Evolutionary conservation across 495 filamentous ascomycete genomes (phyloP).

Genomic region (Emericellopsis terricola): DNA sequence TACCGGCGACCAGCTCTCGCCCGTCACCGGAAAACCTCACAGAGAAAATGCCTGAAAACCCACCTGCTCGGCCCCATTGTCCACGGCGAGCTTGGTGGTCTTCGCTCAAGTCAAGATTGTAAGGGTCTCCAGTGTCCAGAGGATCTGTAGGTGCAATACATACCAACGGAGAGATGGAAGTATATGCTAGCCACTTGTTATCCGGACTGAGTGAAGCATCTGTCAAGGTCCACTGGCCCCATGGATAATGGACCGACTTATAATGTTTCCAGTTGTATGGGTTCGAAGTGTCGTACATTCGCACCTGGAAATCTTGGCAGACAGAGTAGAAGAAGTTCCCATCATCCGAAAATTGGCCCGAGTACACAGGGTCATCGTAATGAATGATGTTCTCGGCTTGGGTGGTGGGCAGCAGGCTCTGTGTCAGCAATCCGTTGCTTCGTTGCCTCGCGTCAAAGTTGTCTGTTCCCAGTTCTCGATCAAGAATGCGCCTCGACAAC

Average conservation of each 20-base stretch:
- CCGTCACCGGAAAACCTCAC: constrained; percentile 89
- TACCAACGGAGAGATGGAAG: constrained; percentile 64
- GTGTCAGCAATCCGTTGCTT: constrained; percentile 43
- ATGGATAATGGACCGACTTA: constrained; percentile 74
- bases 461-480: constrained; percentile 59
- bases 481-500: constrained; percentile 49
- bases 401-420: constrained; percentile 46
- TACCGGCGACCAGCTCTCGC: constrained; percentile 78
- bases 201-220: constrained; percentile 86
- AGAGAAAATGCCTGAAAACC: constrained; percentile 57
- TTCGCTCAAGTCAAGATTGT: constrained; percentile 45
- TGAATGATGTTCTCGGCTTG: constrained; percentile 77
- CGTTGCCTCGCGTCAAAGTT: constrained; percentile 29
- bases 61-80: constrained; percentile 12
- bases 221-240: constrained; percentile 87
- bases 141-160: constrained; percentile 80
- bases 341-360: constrained; percentile 90
- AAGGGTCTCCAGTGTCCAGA: constrained; percentile 57
- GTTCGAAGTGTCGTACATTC: constrained; percentile 96
- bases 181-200: constrained; percentile 79
- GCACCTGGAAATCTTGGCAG: constrained; percentile 79
- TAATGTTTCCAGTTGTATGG: constrained; percentile 93
- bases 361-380: constrained; percentile 71
- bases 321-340: constrained; percentile 97
- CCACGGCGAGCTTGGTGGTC: constrained; percentile 13